Evolutionary conservation across 768 basidiomycete species (phyloP).

Genomic region (Mycena haematopus): DNA sequence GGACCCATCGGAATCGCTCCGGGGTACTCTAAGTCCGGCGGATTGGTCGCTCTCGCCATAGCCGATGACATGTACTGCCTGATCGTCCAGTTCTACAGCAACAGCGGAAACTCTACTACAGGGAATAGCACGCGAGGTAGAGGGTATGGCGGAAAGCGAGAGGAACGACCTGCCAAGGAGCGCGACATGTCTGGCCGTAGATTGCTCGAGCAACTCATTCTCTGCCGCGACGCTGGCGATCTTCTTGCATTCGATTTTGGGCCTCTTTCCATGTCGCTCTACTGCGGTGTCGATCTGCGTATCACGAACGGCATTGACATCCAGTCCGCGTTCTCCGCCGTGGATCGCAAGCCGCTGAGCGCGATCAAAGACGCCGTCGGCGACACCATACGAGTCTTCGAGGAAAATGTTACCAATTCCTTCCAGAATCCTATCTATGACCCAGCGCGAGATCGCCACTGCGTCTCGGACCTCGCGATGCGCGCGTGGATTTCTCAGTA

Average conservation of each 20-base stretch:
- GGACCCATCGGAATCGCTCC: slow-evolving; percentile 57
- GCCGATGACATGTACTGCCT: slow-evolving; percentile 43
- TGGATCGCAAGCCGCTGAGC: slow-evolving; percentile 46
- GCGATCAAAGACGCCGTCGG: slow-evolving; percentile 52
- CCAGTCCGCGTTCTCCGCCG: slow-evolving; percentile 54
- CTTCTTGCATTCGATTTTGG: slow-evolving; percentile 63
- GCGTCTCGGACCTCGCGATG: slow-evolving; percentile 44
- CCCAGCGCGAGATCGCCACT: slow-evolving; percentile 35
- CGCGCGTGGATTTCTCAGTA: slow-evolving; percentile 60
- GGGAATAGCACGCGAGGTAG: slow-evolving; percentile 22
- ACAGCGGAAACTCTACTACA: slow-evolving; percentile 27
- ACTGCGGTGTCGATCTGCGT: slow-evolving; percentile 47
- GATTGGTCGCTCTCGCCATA: slow-evolving; percentile 54
- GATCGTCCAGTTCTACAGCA: slow-evolving; percentile 28
- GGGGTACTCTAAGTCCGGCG: slow-evolving; percentile 50
- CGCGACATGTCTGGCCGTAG: slow-evolving; percentile 34
- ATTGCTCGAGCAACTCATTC: slow-evolving; percentile 47
- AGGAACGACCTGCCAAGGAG: slow-evolving; percentile 7
- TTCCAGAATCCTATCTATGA: slow-evolving; percentile 48
- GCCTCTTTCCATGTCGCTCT: slow-evolving; percentile 55
- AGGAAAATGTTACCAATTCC: slow-evolving; percentile 42
- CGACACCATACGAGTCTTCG: slow-evolving; percentile 41
- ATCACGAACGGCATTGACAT: slow-evolving; percentile 62
- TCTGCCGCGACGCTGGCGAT: slow-evolving; percentile 51
- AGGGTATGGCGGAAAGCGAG: slow-evolving; percentile 12